Base-by-base conservation (phyloP, 495 filamentous ascomycete genomes). In the Xylaria nigripes region DNA sequence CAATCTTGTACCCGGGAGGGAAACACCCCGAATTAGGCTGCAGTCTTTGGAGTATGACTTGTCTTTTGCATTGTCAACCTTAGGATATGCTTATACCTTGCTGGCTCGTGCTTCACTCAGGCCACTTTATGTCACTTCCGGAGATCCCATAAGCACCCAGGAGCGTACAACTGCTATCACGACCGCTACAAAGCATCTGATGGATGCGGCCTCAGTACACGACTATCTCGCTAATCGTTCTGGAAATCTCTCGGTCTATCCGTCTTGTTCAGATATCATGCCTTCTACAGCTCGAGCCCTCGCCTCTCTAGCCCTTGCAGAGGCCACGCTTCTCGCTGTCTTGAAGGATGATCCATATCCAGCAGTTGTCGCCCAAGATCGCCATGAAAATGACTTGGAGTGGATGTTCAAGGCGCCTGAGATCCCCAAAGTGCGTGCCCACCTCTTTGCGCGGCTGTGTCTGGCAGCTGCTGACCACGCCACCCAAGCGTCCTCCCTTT, bases 331-430 rank as follows among this genome's bases (percentile, higher is more conserved):
- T 6, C 75, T 96, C 2, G 87, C 89, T 2, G 89, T 96, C 0
- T 68, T 92, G 25, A 96, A 95, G 61, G 91, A 96, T 59, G 93
- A 98, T 63, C 89, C 92, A 0, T 96, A 97, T 61, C 83, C 93
- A 1, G 82, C 83, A 2, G 79, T 81, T 13, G 85, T 89, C 27
- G 81, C 87, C 10, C 86, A 89, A 51, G 80, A 82, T 44, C 77
- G 88, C 29, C 90, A 93, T 61, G 78, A 82, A 24, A 82, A 86
- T 56, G 87, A 90, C 66, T 86, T 78, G 30, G 90, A 94, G 59
- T 96, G 90, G 90, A 95, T 95, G 89, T 87, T 90, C 59, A 85
- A 84, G 61, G 78, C 86, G 0, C 88, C 90, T 12, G 83, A 87
- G 48, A 87, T 95, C 23, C 88, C 89, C 22, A 90, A 89, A 61